Evolutionary conservation across 805 yeast genomes (phyloP).

Genomic region (Lachancea quebecensis): DNA sequence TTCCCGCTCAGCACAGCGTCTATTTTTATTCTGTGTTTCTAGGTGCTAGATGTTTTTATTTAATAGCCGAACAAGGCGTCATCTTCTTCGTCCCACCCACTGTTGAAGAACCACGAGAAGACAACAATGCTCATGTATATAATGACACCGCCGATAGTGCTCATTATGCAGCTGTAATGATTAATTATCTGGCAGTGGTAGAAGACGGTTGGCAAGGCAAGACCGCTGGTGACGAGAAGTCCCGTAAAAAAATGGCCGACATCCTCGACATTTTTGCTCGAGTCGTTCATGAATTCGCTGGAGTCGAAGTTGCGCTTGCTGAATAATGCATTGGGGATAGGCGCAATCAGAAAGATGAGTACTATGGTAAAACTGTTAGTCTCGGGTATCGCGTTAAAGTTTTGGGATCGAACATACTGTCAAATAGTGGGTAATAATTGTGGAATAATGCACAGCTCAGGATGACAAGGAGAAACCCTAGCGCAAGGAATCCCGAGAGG

Average conservation of each 20-base stretch:
- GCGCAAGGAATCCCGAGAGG: slow-evolving; percentile 53
- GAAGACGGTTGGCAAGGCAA: slow-evolving; percentile 66
- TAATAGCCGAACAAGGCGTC: slow-evolving; percentile 34
- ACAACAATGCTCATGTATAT: slow-evolving; percentile 79
- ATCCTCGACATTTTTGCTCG: slow-evolving; percentile 49
- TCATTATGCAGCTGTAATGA: slow-evolving; percentile 65
- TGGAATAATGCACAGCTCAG: slow-evolving; percentile 82
- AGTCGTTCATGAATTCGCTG: slow-evolving; percentile 60
- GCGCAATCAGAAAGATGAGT: slow-evolving; percentile 61
- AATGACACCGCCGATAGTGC: slow-evolving; percentile 75
- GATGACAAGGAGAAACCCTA: slow-evolving; percentile 84
- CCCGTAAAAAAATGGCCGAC: slow-evolving; percentile 76
- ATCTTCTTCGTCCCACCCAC: slow-evolving; percentile 34
- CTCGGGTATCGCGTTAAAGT: background rate
- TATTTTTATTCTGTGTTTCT: background rate
- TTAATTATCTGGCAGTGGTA: slow-evolving; percentile 70
- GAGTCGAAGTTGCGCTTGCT: slow-evolving; percentile 36
- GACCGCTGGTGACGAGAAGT: slow-evolving; percentile 65
- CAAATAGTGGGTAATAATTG: slow-evolving; percentile 85
- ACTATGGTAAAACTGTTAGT: slow-evolving; percentile 24
- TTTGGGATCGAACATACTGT: slow-evolving; percentile 35
- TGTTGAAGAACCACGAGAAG: slow-evolving; percentile 66
- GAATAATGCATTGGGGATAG: slow-evolving; percentile 61
- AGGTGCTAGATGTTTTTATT: background rate
- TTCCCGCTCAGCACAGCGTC: too few relatives aligned